phyloP scores from a whole-genome alignment of 495 filamentous ascomycete species.

The Aeminium ludgeri region DNA sequence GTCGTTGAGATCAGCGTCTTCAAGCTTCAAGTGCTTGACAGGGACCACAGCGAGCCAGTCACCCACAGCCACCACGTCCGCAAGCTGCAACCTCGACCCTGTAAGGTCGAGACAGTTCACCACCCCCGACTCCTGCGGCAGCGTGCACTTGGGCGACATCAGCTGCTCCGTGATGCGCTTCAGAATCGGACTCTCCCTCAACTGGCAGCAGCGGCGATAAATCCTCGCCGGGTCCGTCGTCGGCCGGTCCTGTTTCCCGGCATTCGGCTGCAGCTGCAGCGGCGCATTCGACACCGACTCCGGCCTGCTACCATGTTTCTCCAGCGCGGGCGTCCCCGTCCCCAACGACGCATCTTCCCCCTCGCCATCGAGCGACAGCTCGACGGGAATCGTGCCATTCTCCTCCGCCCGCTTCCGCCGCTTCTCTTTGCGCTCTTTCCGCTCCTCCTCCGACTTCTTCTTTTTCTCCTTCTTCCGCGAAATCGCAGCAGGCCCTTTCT shows the following conservation, averaged over 20 bases:
- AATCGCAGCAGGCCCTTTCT: no score
- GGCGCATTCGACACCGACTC: neutral
- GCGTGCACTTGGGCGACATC: slow-evolving; percentile 14
- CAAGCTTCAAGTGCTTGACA: slow-evolving; percentile 64
- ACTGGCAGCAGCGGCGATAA: slow-evolving; percentile 85
- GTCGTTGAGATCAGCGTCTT: slow-evolving; percentile 73
- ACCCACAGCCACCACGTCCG: slow-evolving; percentile 70
- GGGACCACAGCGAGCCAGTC: slow-evolving; percentile 93
- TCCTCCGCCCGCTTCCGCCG: slow-evolving; percentile 62
- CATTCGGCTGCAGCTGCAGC: slow-evolving; percentile 3
- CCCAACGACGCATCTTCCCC: slow-evolving; percentile 1
- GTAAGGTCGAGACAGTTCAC: slow-evolving; percentile 70
- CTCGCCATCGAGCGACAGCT: slow-evolving; percentile 41
- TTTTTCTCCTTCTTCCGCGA: slow-evolving; percentile 69
- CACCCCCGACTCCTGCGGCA: slow-evolving; percentile 41
- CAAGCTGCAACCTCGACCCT: slow-evolving; percentile 62
- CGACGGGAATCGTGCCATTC: slow-evolving; percentile 65
- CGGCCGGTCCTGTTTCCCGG: slow-evolving; percentile 46
- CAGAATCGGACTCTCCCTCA: slow-evolving; percentile 77
- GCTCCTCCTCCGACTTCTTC: slow-evolving; percentile 73
- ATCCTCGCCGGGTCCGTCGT: slow-evolving; percentile 87
- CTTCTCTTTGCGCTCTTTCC: slow-evolving; percentile 72
- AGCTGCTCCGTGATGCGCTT: slow-evolving; percentile 82
- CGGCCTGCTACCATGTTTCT: no score
- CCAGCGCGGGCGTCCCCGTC: no score